A percentile compares a stretch with the other conserved stretches of the same genome.
phyloP scores from a whole-genome alignment of 2,329 filamentous ascomycete genomes.

The Hymenoscyphus scutula region DNA sequence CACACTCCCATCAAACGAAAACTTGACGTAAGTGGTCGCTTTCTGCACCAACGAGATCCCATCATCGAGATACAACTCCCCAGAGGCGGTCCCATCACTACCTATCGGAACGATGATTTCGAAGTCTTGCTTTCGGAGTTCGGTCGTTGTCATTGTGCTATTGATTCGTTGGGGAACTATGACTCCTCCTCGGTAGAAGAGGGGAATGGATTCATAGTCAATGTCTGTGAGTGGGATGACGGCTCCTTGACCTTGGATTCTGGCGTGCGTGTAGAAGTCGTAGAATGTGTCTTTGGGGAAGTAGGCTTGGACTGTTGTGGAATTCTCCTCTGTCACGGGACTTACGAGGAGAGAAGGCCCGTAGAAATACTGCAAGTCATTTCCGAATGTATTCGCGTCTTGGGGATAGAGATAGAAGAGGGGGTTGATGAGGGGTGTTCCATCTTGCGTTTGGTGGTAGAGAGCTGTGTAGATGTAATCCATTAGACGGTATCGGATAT shows the following conservation, averaged over 20 bases:
- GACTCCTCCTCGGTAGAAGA: conserved; percentile 63
- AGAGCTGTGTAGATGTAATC: conserved; percentile 78
- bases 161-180: conserved; percentile 60
- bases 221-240: conserved; percentile 42
- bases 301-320: conserved; percentile 46
- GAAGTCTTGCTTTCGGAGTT: conserved; percentile 64
- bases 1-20: conserved; percentile 54
- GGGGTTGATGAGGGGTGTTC: conserved; percentile 65
- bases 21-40: conserved; percentile 55
- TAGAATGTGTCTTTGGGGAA: conserved; percentile 51
- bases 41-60: conserved; percentile 64
- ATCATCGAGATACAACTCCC: conserved; percentile 74
- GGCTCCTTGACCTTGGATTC: conserved; percentile 42
- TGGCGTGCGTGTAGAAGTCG: conserved; percentile 49
- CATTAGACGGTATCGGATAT: conserved; percentile 70
- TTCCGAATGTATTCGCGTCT: conserved; percentile 45
- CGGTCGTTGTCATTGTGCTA: conserved; percentile 61
- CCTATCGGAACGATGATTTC: conserved; percentile 68
- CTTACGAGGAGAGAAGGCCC: conserved; percentile 48
- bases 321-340: conserved; percentile 47
- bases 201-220: conserved; percentile 54
- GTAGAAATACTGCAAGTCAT: conserved; percentile 52
- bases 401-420: conserved; percentile 69
- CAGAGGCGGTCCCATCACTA: conserved; percentile 59
- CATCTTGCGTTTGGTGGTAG: conserved; percentile 55